Evolutionary conservation across 176 grass and related monocot species (phyloP).

Genomic region (Ensete glaucum): DNA sequence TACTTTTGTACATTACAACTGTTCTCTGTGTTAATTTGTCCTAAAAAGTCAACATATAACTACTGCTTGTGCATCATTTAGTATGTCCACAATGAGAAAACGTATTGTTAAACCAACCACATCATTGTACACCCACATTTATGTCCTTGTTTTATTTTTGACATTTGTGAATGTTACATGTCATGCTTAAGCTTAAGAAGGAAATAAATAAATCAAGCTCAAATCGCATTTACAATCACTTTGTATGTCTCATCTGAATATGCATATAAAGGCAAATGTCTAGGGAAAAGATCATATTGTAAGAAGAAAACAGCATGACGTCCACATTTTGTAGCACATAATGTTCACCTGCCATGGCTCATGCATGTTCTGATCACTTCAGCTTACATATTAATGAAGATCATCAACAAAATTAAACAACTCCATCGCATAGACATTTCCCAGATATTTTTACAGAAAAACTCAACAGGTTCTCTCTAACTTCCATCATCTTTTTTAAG

Average conservation of each 20-base stretch:
- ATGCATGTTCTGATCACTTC: too few species aligned
- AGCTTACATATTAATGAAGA: not conserved
- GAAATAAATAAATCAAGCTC: not conserved
- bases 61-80: not conserved
- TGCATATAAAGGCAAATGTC: too few species aligned
- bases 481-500: not conserved
- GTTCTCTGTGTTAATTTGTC: not conserved
- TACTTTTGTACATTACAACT: too few species aligned
- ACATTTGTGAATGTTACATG: not conserved
- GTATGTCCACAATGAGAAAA: not conserved
- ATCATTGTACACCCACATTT: not conserved
- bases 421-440: not conserved
- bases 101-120: not conserved
- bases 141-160: not conserved
- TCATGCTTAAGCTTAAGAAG: not conserved
- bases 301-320: not conserved
- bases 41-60: not conserved
- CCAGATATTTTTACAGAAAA: not conserved
- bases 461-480: not conserved
- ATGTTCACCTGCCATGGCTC: too few species aligned
- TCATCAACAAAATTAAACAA: not conserved
- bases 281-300: not conserved
- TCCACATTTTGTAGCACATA: not conserved
- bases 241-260: not conserved
- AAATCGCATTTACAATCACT: not conserved